Evolutionary conservation across 2,329 filamentous ascomycete species (phyloP), one percentile per base, ranked within the genome.

Genomic region (Xylariales sp.): DNA sequence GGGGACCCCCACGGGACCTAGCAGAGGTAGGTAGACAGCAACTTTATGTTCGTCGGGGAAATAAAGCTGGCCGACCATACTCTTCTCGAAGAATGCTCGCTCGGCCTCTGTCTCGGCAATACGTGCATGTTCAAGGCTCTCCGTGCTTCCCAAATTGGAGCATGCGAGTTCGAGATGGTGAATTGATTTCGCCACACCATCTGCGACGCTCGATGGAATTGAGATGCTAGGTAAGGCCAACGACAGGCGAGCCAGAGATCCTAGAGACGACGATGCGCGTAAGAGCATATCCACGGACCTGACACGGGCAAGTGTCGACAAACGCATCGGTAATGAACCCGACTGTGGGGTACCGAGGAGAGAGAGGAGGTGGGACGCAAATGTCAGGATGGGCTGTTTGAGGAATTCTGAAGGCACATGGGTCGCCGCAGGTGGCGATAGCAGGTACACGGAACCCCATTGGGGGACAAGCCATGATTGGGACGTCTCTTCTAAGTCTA

Each of bases 11-110:
- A 98, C 90, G 0, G 96, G 96, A 0, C 96, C 96, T 48, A 99
- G 82, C 10, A 99, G 82, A 1, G 96, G 96, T 74, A 99, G 81
- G 78, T 99, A 99, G 0, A 99, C 96, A 0, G 96, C 96, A 30
- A 99, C 89, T 80, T 98, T 99, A 80, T 99, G 96, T 82, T 99
- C 96, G 76, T 99, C 96, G 0, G 96, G 96, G 79, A 99, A 99
- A 80, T 98, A 99, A 1, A 98, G 90, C 81, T 98, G 96, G 0
- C 94, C 96, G 12, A 99, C 96, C 96, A 99, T 99, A 76, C 93
- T 97, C 81, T 97, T 97, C 81, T 99, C 96, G 74, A 99, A 99
- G 80, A 99, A 99, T 0, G 95, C 95, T 68, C 91, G 90, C 79
- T 99, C 96, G 0, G 94, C 95, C 77, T 97, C 93, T 2, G 89